These are phyloP conservation scores for Coemansia sp. DNA, from an alignment of 192 early-diverging fungal genomes.

Conservation along the genomic window DNA sequence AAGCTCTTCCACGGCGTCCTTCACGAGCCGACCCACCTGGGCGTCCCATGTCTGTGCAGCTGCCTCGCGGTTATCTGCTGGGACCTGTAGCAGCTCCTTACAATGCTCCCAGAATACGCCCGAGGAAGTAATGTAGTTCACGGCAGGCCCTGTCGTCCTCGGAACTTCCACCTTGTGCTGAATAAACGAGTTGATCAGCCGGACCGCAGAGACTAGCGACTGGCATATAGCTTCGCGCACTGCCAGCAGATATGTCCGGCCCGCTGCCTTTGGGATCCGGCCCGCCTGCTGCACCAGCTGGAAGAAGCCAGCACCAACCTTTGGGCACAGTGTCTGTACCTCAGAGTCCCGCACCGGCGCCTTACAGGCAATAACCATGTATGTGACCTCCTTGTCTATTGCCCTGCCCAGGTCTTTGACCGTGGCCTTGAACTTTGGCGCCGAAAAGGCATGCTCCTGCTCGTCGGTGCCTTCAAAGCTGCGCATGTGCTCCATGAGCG, in stretches of 20 bases:
- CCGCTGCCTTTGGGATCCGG: conserved; percentile 29
- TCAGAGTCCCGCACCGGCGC: conserved; percentile 33
- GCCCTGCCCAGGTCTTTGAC: conserved; percentile 24
- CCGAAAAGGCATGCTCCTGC: conserved; percentile 10
- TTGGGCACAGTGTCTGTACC: conserved; percentile 31
- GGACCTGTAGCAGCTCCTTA: conserved; percentile 34
- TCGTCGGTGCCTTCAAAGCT: conserved; percentile 23
- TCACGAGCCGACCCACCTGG: conserved; percentile 18
- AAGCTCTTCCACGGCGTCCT: conserved; percentile 36
- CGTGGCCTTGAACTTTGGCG: conserved; percentile 12
- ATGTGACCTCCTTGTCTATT: conserved; percentile 42
- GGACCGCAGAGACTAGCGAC: conserved; percentile 19
- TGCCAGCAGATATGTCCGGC: conserved; percentile 24
- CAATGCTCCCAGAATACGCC: conserved; percentile 48
- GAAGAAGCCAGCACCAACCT: conserved; percentile 43
- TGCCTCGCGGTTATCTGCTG: conserved; percentile 29
- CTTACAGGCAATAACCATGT: conserved; percentile 43
- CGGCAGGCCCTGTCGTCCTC: conserved; percentile 12
- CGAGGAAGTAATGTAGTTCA: conserved; percentile 23
- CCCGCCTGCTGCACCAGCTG: conserved; percentile 30
- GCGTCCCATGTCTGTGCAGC: conserved; percentile 16
- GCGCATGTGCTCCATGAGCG: conserved; percentile 22
- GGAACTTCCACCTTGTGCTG: conserved; percentile 23
- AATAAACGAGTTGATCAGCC: conserved; percentile 39
- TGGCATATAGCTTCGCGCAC: conserved; percentile 26